phyloP scores from a whole-genome alignment of 345 rosid genomes.

The Salix koriyanagi region DNA sequence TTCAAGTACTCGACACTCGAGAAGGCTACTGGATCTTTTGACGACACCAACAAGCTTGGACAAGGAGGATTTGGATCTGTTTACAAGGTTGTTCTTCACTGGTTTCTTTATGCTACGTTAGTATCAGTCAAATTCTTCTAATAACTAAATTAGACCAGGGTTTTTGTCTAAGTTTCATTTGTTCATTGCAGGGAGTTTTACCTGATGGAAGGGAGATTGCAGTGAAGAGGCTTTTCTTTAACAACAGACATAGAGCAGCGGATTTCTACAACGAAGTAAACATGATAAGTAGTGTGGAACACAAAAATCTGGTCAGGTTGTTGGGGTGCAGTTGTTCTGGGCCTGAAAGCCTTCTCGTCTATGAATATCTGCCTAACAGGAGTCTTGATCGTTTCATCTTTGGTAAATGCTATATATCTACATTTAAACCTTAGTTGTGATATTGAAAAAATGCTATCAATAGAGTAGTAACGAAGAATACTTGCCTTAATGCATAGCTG shows the following conservation, averaged over 20 bases:
- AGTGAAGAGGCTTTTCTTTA: constrained; percentile 83
- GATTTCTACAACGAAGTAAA: constrained; percentile 94
- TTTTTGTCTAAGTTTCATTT: background rate
- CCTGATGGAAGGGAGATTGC: constrained; percentile 89
- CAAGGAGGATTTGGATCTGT: constrained; percentile 97
- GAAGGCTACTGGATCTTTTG: constrained; percentile 78
- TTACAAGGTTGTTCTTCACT: constrained; percentile 54
- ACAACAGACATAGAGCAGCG: constrained; percentile 82
- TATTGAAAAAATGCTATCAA: background rate
- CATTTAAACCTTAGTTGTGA: background rate
- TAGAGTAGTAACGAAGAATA: background rate
- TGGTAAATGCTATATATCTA: constrained; percentile 35
- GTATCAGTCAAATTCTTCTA: background rate
- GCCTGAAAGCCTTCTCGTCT: constrained; percentile 92
- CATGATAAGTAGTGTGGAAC: constrained; percentile 81
- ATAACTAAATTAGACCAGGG: background rate
- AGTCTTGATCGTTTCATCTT: constrained; percentile 83
- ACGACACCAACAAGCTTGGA: constrained; percentile 69
- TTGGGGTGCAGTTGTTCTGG: constrained; percentile 91
- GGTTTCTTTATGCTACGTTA: too few relatives aligned
- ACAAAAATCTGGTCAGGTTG: constrained; percentile 84
- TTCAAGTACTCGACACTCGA: constrained; percentile 87
- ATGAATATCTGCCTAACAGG: constrained; percentile 73
- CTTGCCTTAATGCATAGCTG: background rate
- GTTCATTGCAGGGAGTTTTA: constrained; percentile 59